Base-by-base conservation (phyloP, 306 rosid species). In the Vicia villosa region DNA sequence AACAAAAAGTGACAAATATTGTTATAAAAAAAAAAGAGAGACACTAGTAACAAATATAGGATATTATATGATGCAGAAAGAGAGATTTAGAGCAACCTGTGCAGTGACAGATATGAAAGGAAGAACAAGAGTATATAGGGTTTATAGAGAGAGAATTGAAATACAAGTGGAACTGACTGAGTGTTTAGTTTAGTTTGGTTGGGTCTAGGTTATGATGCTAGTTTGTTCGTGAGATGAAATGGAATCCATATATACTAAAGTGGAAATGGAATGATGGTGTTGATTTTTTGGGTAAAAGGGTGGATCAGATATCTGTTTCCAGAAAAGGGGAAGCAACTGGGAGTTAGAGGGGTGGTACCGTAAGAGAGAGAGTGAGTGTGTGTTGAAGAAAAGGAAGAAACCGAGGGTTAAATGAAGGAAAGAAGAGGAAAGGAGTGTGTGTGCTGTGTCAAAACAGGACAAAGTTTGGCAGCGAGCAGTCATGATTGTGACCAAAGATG, bases 401-500 rank as follows among this genome's bases (percentile, higher is more conserved):
- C 80, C 80, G 13, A 54, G 77, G 81, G 85, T 71, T 73, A 80
- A 77, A 57, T 75, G 60, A 22, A 34, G 17, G 60, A 45, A 15
- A 19, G 50, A 60, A 21, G 51, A 70, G 66, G 36, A 52, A 63
- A 60, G 10, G 20, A 3, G 10, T 5, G 38, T 24, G 10, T 22
- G 43, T 77, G 82, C 68, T 78, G 76, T 79, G 77, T 80, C 78
- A 72, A 76, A 84, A 79, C 72, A 82, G 86, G 93, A 90, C 96
- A 89, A 76, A 89, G 83, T 83, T 83, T 79, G 86, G 91, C 96
- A 89, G 91, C 20, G 74, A 77, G 61, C 88, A 83, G 87, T 74
- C 66, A 75, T 82, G 96, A 89, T 84, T 82, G 87, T 82, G 96
- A 88, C 95, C 90, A 84, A 74, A 78, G 86, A 77, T 76, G 62